A percentile compares a stretch with the other conserved stretches of the same genome.
Conservation (phyloP, 345 rosid species). For the sweet orange (Citrus sinensis) region DNA sequence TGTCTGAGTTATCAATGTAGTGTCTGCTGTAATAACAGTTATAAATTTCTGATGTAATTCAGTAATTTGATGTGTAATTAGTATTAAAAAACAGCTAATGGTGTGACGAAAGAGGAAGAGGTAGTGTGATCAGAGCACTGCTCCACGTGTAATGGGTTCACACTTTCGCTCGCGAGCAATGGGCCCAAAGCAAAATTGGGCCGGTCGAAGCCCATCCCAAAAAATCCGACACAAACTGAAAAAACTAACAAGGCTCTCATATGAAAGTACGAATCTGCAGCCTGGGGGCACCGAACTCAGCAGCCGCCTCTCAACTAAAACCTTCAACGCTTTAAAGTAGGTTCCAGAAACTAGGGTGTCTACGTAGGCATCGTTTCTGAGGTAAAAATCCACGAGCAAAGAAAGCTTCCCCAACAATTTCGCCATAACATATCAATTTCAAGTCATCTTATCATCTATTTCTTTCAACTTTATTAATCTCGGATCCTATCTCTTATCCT, state of each 20-base stretch:
- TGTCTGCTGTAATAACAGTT: no score
- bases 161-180: no score
- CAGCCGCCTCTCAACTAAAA: not conserved
- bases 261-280: not conserved
- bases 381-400: not conserved
- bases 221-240: not conserved
- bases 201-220: not conserved
- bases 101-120: no score
- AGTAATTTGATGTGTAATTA: no score
- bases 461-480: not conserved
- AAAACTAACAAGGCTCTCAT: not conserved
- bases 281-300: not conserved
- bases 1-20: no score
- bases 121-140: no score
- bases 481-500: not conserved
- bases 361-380: not conserved
- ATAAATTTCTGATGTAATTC: no score
- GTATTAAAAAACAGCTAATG: no score
- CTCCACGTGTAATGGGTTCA: no score
- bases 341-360: conserved; percentile 10
- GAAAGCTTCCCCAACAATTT: not conserved
- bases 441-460: not conserved
- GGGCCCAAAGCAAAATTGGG: not conserved
- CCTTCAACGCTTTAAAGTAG: not conserved
- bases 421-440: not conserved